Evolutionary conservation across 164 flowering plant genomes (phyloP), one percentile per base, ranked within the genome.

Genomic region (Vitis cinerea): DNA sequence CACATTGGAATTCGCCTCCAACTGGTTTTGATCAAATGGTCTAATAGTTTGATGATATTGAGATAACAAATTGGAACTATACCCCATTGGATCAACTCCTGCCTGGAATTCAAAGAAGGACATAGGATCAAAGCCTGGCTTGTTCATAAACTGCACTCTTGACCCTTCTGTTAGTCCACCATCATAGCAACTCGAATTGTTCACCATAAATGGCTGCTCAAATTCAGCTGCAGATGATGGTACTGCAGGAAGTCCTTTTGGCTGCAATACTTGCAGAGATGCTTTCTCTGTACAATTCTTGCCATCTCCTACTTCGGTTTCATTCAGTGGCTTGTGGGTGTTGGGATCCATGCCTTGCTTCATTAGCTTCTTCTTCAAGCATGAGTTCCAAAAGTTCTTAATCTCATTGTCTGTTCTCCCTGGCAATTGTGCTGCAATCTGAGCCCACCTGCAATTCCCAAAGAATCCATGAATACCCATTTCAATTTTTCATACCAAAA

Each of bases 321-420:
- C 73, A 60, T 8, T 72, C 50, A 90, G 17, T 1, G 89, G 90
- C 79, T 87, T 82, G 83, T 94, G 98, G 14, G 97, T 90, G 4
- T 74, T 80, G 0, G 98, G 98, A 75, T 94, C 97, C 61, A 94
- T 84, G 3, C 97, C 98, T 77, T 80, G 89, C 71, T 84, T 90
- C 72, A 76, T 75, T 23, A 94, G 85, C 79, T 90, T 94, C 84
- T 92, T 91, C 88, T 88, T 91, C 78, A 94, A 69, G 61, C 83
- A 74, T 5, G 98, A 90, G 68, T 93, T 91, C 98, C 98, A 93
- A 44, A 87, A 86, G 75, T 93, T 93, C 74, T 93, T 93, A 0
- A 93, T 87, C 81, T 93, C 98, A 65, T 93, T 93, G 53, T 93
- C 98, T 19, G 98, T 93, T 83, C 98, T 85, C 53, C 98, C 98